Base-by-base conservation (phyloP, 805 yeast species). In the Vanderwaltozyma tropicalis region DNA sequence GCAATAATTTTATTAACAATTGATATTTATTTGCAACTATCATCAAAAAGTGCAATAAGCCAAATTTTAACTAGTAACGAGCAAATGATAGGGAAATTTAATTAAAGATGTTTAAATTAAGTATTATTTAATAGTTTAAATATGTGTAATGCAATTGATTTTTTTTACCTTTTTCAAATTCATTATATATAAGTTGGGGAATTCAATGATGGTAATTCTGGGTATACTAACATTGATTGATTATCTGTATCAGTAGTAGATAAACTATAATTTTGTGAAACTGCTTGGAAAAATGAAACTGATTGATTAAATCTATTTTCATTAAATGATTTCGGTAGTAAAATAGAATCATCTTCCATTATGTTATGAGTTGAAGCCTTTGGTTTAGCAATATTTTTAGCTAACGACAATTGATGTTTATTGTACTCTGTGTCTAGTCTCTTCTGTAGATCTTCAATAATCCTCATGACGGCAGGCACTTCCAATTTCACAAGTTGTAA, bases 391-490 rank as follows among this genome's bases (percentile, higher is more conserved):
- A 53, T 55, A 41, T 48, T 53, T 31, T 48, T 48, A 10, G 61
- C 57, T 33, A 54, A 35, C 12, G 59, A 47, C 18, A 41, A 32
- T 17, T 53, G 50, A 15, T 48, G 49, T 36, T 48, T 51, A 12
- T 43, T 43, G 31, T 40, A 48, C 2, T 46, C 42, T 11, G 28
- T 13, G 29, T 53, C 57, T 11, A 59, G 39, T 28, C 45, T 39
- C 13, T 37, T 37, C 30, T 51, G 46, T 34, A 59, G 33, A 36
- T 56, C 59, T 32, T 55, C 60, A 2, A 52, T 48, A 7, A 57
- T 48, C 28, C 42, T 49, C 31, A 56, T 34, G 3, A 59, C 55
- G 5, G 55, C 52, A 8, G 63, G 62, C 5, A 59, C 59, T 38
- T 59, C 63, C 31, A 55, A 40, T 40, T 52, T 45, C 32, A 55